Evolutionary conservation across 306 rosid genomes (phyloP), one percentile per base, ranked within the genome.

Genomic region (Canavalia gladiata): DNA sequence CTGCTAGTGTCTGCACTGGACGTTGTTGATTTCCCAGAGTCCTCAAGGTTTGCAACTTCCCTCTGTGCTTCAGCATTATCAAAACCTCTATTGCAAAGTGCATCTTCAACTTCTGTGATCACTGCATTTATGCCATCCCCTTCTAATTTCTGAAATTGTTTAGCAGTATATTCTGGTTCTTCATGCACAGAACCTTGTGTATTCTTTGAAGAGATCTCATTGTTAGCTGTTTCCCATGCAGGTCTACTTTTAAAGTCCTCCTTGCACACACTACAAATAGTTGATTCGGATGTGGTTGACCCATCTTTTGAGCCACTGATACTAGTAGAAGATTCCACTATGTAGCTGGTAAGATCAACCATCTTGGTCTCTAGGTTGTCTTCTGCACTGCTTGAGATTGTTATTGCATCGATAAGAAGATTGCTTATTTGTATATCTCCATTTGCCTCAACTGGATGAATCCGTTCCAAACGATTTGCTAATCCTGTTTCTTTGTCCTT

Each of bases 311-410:
- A 89, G 50, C 86, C 87, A 82, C 90, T 87, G n/a, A 84, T 83
- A 30, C 85, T 87, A 77, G 86, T 71, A 76, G 87, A 87, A 79
- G 83, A 59, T 81, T 89, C 94, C 11, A 73, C 79, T 4, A 76
- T 55, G 68, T 72, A 91, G 86, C 91, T 82, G 31, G 87, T 85
- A 64, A 85, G 90, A 84, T 91, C 92, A 25, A 84, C 93, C 86
- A 82, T 89, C 89, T 87, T 91, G 64, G 94, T 94, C 79, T 89
- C 97, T 51, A 90, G 92, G 74, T 76, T 88, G 74, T 89, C 94
- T 75, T 94, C 98, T 57, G 88, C 77, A 72, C 81, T 75, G 78
- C 84, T 78, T 8, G 87, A 79, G 46, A 69, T 77, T 42, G 78
- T 74, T 52, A 75, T 80, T 31, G 81, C 87, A 43, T 81, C 86